phyloP scores from a whole-genome alignment of 2,329 filamentous ascomycete genomes.

The Botrytis porri region DNA sequence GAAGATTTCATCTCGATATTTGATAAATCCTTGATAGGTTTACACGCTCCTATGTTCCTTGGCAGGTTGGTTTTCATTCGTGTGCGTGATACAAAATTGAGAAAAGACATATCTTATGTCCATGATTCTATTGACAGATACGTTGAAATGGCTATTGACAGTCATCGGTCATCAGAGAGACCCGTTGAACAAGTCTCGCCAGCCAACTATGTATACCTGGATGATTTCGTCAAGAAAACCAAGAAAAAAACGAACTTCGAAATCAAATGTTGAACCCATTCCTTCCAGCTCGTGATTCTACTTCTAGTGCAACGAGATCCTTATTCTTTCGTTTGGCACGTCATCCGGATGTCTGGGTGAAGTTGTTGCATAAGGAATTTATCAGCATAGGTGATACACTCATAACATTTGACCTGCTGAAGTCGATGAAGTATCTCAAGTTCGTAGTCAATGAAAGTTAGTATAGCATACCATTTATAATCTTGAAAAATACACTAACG shows the following conservation, averaged over 20 bases:
- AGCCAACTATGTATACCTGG: slow-evolving; percentile 44
- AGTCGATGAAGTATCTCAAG: slow-evolving; percentile 51
- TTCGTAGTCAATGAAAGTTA: slow-evolving; percentile 56
- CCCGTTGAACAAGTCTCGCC: too few species aligned
- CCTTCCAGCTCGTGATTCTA: slow-evolving; percentile 44
- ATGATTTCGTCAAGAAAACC: slow-evolving; percentile 47
- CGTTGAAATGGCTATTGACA: slow-evolving; percentile 17
- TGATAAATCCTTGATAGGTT: slow-evolving; percentile 15
- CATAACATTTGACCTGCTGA: slow-evolving; percentile 48
- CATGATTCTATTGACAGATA: slow-evolving; percentile 19
- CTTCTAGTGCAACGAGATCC: slow-evolving; percentile 39
- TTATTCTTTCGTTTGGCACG: slow-evolving; percentile 31
- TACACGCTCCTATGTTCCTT: slow-evolving; percentile 13
- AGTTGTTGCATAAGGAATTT: slow-evolving; percentile 34
- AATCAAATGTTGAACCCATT: slow-evolving; percentile 39
- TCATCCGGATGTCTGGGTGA: slow-evolving; percentile 33
- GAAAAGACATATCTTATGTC: slow-evolving; percentile 9
- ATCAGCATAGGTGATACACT: slow-evolving; percentile 35
- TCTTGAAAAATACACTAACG: neutral
- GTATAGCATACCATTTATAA: slow-evolving; percentile 15
- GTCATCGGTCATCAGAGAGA: neutral
- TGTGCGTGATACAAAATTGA: slow-evolving; percentile 4
- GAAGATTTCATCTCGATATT: slow-evolving; percentile 8
- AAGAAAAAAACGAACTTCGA: slow-evolving; percentile 41
- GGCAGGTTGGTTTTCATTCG: slow-evolving; percentile 16